Evolutionary conservation across 352 stramenopile genomes (phyloP), one percentile per base, ranked within the genome.

Genomic region (Phytophthora cryptogea): DNA sequence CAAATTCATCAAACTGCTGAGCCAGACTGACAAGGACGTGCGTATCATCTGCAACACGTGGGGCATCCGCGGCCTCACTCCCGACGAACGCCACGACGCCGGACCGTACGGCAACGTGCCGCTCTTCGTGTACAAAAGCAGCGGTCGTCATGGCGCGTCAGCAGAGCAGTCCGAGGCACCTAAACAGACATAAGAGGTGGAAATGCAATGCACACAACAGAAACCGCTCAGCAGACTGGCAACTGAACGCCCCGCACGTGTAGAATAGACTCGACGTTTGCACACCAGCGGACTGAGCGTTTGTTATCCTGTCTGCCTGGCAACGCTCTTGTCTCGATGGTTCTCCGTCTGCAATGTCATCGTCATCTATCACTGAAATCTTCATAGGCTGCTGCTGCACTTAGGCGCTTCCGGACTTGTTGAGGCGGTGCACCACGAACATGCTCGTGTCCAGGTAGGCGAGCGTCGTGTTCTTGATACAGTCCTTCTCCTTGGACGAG

Each of bases 371-470:
- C 30, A 39, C 35, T 42, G 11, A 16, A 6, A 2, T 23, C 20
- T 23, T 23, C 20, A 23, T 23, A 23, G 20, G 20, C 1, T 4
- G 48, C 28, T 26, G 20, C 7, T 16, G 13, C 10, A 45, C 41
- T 71, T 63, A 78, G 41, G 69, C 68, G 47, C 62, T 75, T 33
- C 54, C 60, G 48, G 80, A 86, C 67, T 92, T 92, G 72, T 88
- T 91, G 42, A 95, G 54, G 52, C 85, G 83, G 75, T 91, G 86
- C 54, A 90, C 72, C 51, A 93, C 78, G 54, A 95, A 95, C 63
- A 86, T 82, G 71, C 80, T 93, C 72, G 82, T 89, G 78, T 96
- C 86, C 35, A 96, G 69, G 76, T 96, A 96, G 28, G 86, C 77
- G 33, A 83, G 70, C 58, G 87, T 91, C 60, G 90, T 80, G 76